Base-by-base conservation (phyloP, 2,329 filamentous ascomycete species). In the Colletotrichum falcatum region DNA sequence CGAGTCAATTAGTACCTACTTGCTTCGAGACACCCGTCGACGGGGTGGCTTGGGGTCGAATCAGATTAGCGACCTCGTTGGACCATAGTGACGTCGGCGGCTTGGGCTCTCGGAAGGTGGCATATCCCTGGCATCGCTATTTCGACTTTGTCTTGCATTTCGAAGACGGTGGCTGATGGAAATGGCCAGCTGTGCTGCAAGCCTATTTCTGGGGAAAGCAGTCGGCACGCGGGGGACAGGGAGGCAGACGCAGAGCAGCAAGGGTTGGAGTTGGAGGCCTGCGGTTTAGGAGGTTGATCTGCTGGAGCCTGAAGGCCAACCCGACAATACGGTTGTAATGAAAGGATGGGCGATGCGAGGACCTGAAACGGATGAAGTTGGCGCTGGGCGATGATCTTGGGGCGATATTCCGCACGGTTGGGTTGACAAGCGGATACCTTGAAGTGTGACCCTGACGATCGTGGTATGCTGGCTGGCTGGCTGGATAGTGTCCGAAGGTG, bases 81-180 rank as follows among this genome's bases (percentile, higher is more conserved):
- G 51, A 14, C 64, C 64, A 59, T 49, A 62, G 58, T 70, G 67
- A 70, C 67, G 67, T 70, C 64, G 67, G 49, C 42, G 67, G 64
- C 67, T 70, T 70, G 64, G 44, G 44, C 18, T 48, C 59, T 63
- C 35, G 49, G 63, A 33, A 67, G 58, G 42, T 56, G 64, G 51
- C 53, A 67, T 44, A 44, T 26, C 51, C 39, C 35, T 53, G 39
- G 44, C 53, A 59, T 46, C 35, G 56, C 42, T 33, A 46, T 39
- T 26, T 66, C 42, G 33, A 23, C 46, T 26, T 26, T 61, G 66
- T 66, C 63, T 66, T 51, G 56, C n/a, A 60, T 60, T 61, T 37
- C 26, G n/a, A 44, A 23, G 55, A 49, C 46, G 55, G 55, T n/a
- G 54, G 26, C 39, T 26, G 39, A 56, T n/a, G 33, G 35, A n/a